Evolutionary conservation across 2,329 filamentous ascomycete species (phyloP).

Genomic region (Taxawa tesnikishii): DNA sequence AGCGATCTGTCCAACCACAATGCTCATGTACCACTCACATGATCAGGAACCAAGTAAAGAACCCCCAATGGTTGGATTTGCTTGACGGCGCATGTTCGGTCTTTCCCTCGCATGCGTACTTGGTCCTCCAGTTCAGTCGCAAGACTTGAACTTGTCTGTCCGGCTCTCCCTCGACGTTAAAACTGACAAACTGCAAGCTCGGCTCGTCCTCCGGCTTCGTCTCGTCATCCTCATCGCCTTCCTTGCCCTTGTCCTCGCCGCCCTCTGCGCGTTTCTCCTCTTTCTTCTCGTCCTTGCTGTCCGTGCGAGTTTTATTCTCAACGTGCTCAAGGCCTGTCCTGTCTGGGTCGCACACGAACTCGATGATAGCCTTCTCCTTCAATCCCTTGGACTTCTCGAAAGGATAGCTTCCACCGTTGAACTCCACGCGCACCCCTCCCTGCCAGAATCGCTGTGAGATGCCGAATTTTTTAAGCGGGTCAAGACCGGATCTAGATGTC

Average conservation of each 20-base stretch:
- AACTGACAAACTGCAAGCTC: slow-evolving; percentile 66
- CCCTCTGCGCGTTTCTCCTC: slow-evolving; percentile 27
- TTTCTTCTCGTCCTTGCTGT: slow-evolving; percentile 37
- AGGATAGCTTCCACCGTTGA: slow-evolving; percentile 46
- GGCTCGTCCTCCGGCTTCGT: slow-evolving; percentile 33
- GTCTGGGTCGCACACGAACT: slow-evolving; percentile 69
- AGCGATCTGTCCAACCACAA: slow-evolving; percentile 5
- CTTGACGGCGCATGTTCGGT: slow-evolving; percentile 14
- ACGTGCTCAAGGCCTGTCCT: slow-evolving; percentile 60
- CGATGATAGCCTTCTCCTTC: slow-evolving; percentile 65
- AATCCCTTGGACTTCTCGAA: slow-evolving; percentile 34
- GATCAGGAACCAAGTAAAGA: slow-evolving; percentile 95
- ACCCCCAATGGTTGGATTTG: slow-evolving; percentile 53
- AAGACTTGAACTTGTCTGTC: slow-evolving; percentile 47
- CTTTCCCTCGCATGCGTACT: slow-evolving; percentile 64
- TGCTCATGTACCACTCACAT: slow-evolving; percentile 47
- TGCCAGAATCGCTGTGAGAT: slow-evolving; percentile 50
- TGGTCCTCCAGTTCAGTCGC: slow-evolving; percentile 73
- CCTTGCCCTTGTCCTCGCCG: slow-evolving; percentile 22
- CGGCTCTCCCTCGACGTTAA: slow-evolving; percentile 47
- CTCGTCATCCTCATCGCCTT: slow-evolving; percentile 20
- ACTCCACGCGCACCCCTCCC: slow-evolving; percentile 61
- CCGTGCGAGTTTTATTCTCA: slow-evolving; percentile 46
- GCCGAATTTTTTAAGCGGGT: slow-evolving; percentile 54
- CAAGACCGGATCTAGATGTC: slow-evolving; percentile 51